A percentile compares a stretch with the other conserved stretches of the same genome.
These are phyloP conservation scores for Ciborinia camelliae DNA, from an alignment of 2,329 filamentous ascomycete genomes.

Conservation along the genomic window DNA sequence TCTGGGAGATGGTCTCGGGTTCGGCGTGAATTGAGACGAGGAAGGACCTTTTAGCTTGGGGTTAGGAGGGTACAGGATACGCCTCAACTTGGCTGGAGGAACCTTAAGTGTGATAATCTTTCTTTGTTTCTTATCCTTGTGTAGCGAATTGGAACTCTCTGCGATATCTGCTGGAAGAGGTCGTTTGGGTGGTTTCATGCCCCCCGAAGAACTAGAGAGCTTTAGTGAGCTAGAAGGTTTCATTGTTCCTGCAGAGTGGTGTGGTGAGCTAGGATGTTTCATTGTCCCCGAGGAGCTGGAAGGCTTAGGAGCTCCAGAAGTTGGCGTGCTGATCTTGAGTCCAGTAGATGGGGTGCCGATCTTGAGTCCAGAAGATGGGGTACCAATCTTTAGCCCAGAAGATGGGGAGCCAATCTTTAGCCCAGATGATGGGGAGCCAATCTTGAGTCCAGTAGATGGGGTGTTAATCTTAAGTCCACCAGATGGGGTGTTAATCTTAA, in stretches of 20 bases:
- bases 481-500: constrained; percentile 1
- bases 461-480: not conserved
- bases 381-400: not conserved
- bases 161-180: constrained; percentile 23
- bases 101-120: constrained; percentile 22
- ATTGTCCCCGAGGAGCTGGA: not conserved
- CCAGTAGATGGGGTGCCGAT: not conserved
- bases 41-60: constrained; percentile 18
- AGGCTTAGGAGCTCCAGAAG: not conserved
- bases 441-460: not conserved
- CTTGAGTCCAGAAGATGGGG: not conserved
- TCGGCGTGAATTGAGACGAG: constrained; percentile 14
- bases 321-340: not conserved
- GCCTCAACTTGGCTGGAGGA: constrained; percentile 20
- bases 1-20: constrained; percentile 21
- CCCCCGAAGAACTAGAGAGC: constrained; percentile 12
- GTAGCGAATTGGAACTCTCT: constrained; percentile 14
- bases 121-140: constrained; percentile 5
- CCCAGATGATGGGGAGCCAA: not conserved
- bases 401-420: constrained; percentile 1
- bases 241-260: not conserved
- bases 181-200: constrained; percentile 30
- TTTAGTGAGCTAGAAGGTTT: constrained; percentile 6
- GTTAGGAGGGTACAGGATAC: constrained; percentile 26
- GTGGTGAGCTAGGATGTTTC: constrained; percentile 2